Conservation (phyloP, 1,284 basidiomycete genomes). For the Golubevia sp. region DNA sequence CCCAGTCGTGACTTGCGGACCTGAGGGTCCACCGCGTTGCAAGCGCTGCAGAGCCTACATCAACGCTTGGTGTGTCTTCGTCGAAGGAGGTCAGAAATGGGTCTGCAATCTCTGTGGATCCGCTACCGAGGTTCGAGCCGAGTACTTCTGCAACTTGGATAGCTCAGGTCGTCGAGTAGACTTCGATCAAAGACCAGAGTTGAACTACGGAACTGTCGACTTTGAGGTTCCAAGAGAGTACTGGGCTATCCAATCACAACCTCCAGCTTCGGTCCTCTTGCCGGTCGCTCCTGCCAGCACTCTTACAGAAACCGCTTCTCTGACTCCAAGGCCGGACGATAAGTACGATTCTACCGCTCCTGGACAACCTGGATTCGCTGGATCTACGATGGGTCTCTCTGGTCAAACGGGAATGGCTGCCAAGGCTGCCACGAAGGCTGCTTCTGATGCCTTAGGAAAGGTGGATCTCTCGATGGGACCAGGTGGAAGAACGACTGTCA, state of each 20-base stretch:
- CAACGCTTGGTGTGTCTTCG: conserved; percentile 91
- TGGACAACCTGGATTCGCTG: conserved; percentile 18
- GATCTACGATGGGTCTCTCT: conserved; percentile 44
- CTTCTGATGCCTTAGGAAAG: conserved; percentile 52
- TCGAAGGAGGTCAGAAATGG: conserved; percentile 83
- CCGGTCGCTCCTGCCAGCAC: conserved; percentile 46
- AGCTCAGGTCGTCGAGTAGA: conserved; percentile 81
- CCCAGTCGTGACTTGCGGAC: conserved; percentile 73
- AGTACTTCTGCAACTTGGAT: conserved; percentile 87
- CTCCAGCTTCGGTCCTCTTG: conserved; percentile 33
- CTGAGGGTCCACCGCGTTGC: conserved; percentile 81
- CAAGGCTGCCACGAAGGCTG: conserved; percentile 31
- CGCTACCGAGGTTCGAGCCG: conserved; percentile 71
- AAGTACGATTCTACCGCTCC: background rate
- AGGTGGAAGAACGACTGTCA: conserved; percentile 46
- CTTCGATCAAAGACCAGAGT: conserved; percentile 79
- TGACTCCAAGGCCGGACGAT: conserved; percentile 29
- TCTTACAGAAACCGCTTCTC: conserved; percentile 36
- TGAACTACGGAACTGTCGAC: conserved; percentile 89
- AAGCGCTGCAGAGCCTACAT: conserved; percentile 85
- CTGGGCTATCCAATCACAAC: conserved; percentile 72
- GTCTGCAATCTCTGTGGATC: conserved; percentile 88
- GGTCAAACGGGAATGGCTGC: conserved; percentile 47
- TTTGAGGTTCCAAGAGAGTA: conserved; percentile 84
- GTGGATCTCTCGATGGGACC: conserved; percentile 36